These are phyloP conservation scores for Camellia japonica DNA, from an alignment of 148 eudicot species.

Conservation along the genomic window DNA sequence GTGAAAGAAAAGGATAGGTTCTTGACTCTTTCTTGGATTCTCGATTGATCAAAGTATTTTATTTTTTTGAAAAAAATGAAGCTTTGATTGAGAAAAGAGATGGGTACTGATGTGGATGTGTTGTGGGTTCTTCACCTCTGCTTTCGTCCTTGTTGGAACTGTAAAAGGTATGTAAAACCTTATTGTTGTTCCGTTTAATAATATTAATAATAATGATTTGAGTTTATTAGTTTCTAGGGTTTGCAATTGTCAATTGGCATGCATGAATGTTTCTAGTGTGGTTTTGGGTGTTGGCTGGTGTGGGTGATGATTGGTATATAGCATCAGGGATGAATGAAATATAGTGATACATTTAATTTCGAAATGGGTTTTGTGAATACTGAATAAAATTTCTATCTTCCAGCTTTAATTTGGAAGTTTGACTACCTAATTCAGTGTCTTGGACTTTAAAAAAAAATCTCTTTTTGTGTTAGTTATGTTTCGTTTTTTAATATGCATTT, in stretches of 20 bases:
- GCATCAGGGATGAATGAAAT: background rate
- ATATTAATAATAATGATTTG: no score
- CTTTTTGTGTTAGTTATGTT: background rate
- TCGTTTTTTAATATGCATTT: background rate
- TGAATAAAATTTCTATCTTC: background rate
- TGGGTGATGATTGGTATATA: background rate
- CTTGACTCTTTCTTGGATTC: constrained; percentile 16
- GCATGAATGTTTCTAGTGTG: background rate
- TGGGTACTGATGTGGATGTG: constrained; percentile 15
- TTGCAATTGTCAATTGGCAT: background rate
- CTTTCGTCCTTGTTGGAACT: background rate
- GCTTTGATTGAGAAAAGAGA: constrained; percentile 9
- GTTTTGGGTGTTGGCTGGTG: constrained; percentile 2
- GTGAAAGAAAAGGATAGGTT: constrained; percentile 1
- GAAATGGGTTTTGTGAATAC: background rate
- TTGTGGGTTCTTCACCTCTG: constrained; percentile 9
- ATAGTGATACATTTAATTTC: background rate
- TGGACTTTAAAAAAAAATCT: background rate
- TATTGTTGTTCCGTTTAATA: background rate
- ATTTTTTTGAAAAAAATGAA: background rate
- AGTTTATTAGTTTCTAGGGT: background rate
- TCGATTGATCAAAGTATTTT: constrained; percentile 13
- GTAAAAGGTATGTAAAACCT: constrained; percentile 16
- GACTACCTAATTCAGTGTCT: background rate
- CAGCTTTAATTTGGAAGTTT: background rate